These are phyloP conservation scores for Thymus quinquecostatus DNA, from an alignment of 257 asterid species.

Conservation along the genomic window DNA sequence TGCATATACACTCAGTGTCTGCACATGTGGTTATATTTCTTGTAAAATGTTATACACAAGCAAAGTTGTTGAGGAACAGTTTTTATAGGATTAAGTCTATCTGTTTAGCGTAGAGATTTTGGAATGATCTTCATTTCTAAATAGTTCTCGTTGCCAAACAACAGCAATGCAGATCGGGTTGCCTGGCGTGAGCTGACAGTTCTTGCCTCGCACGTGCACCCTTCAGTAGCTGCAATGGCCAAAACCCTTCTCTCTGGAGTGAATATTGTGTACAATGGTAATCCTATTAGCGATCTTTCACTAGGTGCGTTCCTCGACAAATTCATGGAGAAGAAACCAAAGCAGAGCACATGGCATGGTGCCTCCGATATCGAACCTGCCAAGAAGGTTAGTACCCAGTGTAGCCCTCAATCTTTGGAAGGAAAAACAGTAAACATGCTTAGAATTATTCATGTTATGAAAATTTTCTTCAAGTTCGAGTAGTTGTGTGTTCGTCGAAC, in stretches of 20 bases:
- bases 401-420: neutral
- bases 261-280: slow-evolving; percentile 80
- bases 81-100: neutral
- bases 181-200: slow-evolving; percentile 95
- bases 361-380: slow-evolving; percentile 90
- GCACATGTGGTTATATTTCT: neutral
- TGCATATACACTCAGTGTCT: neutral
- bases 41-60: neutral
- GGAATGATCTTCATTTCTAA: no score
- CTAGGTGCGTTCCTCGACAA: slow-evolving; percentile 85
- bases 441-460: neutral
- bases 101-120: no score
- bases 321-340: slow-evolving; percentile 97
- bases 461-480: no score
- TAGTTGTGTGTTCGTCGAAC: no score
- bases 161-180: slow-evolving; percentile 87
- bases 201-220: slow-evolving; percentile 87
- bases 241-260: slow-evolving; percentile 86
- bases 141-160: slow-evolving; percentile 23
- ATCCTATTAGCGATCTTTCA: slow-evolving; percentile 83
- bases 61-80: neutral
- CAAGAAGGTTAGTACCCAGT: slow-evolving; percentile 61
- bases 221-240: slow-evolving; percentile 97
- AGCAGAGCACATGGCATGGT: slow-evolving; percentile 85
- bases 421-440: neutral